Percentiles rank a stretch among this genome's conserved stretches.
These are phyloP conservation scores for Trypanosoma melophagium DNA, from an alignment of 208 protist species.

Conservation along the genomic window DNA sequence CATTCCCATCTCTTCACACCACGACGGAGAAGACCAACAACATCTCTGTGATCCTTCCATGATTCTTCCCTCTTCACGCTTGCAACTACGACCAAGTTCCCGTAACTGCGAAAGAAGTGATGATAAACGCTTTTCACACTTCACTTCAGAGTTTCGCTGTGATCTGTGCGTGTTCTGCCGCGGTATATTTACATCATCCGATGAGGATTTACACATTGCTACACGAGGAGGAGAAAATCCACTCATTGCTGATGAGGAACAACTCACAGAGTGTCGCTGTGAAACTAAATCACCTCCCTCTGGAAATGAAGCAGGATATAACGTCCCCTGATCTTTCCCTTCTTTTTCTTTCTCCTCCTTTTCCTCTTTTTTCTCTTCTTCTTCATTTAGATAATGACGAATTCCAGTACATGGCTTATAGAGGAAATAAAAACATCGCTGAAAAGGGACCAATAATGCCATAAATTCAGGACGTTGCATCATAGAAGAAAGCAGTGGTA, in stretches of 20 bases:
- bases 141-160: not conserved
- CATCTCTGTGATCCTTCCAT: not conserved
- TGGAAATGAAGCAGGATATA: too few species aligned
- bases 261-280: not conserved
- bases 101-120: slow-evolving; percentile 14
- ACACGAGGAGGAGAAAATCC: not conserved
- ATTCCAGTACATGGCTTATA: slow-evolving; percentile 42
- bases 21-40: slow-evolving; percentile 36
- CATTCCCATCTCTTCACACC: slow-evolving; percentile 38
- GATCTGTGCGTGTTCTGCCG: too few species aligned
- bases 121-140: not conserved
- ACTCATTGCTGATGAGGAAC: not conserved
- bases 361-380: not conserved
- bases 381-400: not conserved
- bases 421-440: slow-evolving; percentile 59
- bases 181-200: too few species aligned
- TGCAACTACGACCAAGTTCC: slow-evolving; percentile 8
- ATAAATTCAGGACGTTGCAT: slow-evolving; percentile 36
- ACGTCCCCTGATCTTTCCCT: not conserved
- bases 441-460: slow-evolving; percentile 42
- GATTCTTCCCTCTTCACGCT: not conserved
- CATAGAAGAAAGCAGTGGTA: slow-evolving; percentile 19
- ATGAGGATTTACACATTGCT: too few species aligned
- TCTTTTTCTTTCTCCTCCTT: not conserved
- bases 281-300: not conserved